Percentiles rank a stretch among this genome's conserved stretches.
These are phyloP conservation scores for Atkinsonella hypoxylon DNA, from an alignment of 2,329 filamentous ascomycete species.

Conservation along the genomic window DNA sequence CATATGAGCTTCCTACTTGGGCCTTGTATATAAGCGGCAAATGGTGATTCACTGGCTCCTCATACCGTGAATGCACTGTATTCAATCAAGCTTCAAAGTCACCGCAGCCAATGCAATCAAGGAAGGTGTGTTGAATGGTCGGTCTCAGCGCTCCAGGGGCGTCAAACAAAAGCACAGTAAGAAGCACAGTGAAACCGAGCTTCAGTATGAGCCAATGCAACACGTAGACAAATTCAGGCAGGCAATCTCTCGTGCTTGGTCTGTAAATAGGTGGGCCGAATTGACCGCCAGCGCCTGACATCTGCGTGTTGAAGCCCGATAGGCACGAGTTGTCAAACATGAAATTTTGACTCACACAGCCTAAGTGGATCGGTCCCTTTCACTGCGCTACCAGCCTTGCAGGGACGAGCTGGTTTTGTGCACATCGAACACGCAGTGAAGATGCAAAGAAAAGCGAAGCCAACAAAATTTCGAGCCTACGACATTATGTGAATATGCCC, in stretches of 20 bases:
- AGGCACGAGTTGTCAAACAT: not conserved
- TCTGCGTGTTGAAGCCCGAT: slow-evolving; percentile 5
- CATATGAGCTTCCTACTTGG: too few species aligned
- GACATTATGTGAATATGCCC: not conserved
- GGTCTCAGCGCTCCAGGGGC: too few species aligned
- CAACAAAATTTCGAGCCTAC: not conserved
- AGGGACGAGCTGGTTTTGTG: slow-evolving; percentile 1
- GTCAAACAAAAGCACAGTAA: not conserved
- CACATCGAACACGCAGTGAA: not conserved
- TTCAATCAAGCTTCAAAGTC: too few species aligned
- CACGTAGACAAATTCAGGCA: not conserved
- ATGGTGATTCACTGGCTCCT: too few species aligned
- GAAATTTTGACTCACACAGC: not conserved
- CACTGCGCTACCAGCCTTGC: slow-evolving; percentile 4
- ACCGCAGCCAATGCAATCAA: too few species aligned
- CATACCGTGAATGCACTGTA: not conserved
- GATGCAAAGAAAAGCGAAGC: not conserved
- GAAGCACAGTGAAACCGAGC: not conserved
- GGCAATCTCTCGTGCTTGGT: not conserved
- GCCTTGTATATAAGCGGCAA: too few species aligned
- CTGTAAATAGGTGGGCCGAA: not conserved
- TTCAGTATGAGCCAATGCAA: not conserved
- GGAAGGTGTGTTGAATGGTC: too few species aligned
- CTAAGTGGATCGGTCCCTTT: slow-evolving; percentile 2
- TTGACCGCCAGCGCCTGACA: slow-evolving; percentile 5